phyloP scores from a whole-genome alignment of 1,139 yeast species.

The Geotrichum europaeum region DNA sequence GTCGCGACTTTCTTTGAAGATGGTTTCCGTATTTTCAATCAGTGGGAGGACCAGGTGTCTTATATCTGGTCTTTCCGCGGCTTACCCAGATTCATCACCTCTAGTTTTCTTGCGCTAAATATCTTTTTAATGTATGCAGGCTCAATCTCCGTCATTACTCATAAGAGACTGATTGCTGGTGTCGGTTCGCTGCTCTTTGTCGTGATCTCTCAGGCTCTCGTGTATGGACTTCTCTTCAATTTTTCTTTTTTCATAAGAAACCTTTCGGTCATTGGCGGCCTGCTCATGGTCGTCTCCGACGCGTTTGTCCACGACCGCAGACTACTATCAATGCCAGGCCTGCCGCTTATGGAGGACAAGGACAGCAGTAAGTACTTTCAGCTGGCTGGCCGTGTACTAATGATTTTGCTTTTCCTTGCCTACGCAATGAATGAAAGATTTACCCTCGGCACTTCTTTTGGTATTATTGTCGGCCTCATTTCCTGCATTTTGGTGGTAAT shows the following conservation, averaged over 20 bases:
- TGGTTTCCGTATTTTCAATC: constrained; percentile 72
- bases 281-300: constrained; percentile 82
- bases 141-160: constrained; percentile 64
- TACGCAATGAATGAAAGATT: constrained; percentile 75
- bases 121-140: constrained; percentile 67
- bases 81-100: constrained; percentile 72
- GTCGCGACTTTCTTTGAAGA: constrained; percentile 95
- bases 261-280: constrained; percentile 87
- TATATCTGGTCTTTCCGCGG: constrained; percentile 78
- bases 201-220: constrained; percentile 77
- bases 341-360: constrained; percentile 79
- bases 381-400: constrained; percentile 81
- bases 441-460: constrained; percentile 59
- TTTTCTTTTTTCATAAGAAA: constrained; percentile 78
- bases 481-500: constrained; percentile 78
- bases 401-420: constrained; percentile 79
- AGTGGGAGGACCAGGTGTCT: constrained; percentile 88
- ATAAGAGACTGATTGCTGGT: constrained; percentile 67
- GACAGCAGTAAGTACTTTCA: constrained; percentile 81
- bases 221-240: constrained; percentile 83
- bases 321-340: constrained; percentile 72
- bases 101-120: constrained; percentile 58
- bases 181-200: constrained; percentile 66
- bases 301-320: constrained; percentile 78
- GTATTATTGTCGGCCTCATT: constrained; percentile 63